Base-by-base conservation (phyloP, 2,329 filamentous ascomycete species). In the Moelleriella libera region DNA sequence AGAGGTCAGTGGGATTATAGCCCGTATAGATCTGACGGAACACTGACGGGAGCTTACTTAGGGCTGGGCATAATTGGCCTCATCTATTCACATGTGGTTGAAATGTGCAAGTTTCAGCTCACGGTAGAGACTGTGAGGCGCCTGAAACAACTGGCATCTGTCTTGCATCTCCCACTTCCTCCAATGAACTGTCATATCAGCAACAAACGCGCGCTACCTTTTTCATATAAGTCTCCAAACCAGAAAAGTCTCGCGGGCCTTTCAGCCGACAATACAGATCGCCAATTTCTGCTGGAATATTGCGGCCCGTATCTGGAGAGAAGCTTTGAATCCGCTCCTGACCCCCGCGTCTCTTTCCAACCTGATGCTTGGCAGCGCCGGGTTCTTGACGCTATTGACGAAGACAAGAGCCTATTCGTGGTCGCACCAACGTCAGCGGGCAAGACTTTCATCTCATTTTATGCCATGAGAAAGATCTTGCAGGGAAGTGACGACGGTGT, bases 401-500 rank as follows among this genome's bases (percentile, higher is more conserved):
- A 70, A 0, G 70, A 83, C 47, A 75, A 80, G 52, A 87, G 82
- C 54, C 66, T 87, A 0, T 80, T 89, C 49, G 82, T 88, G 0
- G 79, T 89, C 7, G 85, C 85, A 0, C 85, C 85, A 0, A 90
- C 85, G 0, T 85, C 80, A 29, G 81, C 85, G 0, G 85, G 85
- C 52, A 90, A 89, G 61, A 90, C 85, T 0, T 90, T 89, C 60
- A 89, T 89, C 49, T 83, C 78, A 1, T 90, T 89, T 61, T 88
- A 90, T 55, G 85, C 85, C 1, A 90, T 89, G 82, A 82, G 84
- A 56, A 80, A 85, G 57, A 68, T 88, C 1, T 67, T 90, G 8
- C 71, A 83, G 57, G 72, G 73, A 4, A 78, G 76, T 51, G 76
- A 89, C 50, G 77, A 87, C 45, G 80, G 77, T 3, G 73, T 89